Evolutionary conservation across 2,329 filamentous ascomycete genomes (phyloP).

Genomic region (Ilyonectria mors-panacis): DNA sequence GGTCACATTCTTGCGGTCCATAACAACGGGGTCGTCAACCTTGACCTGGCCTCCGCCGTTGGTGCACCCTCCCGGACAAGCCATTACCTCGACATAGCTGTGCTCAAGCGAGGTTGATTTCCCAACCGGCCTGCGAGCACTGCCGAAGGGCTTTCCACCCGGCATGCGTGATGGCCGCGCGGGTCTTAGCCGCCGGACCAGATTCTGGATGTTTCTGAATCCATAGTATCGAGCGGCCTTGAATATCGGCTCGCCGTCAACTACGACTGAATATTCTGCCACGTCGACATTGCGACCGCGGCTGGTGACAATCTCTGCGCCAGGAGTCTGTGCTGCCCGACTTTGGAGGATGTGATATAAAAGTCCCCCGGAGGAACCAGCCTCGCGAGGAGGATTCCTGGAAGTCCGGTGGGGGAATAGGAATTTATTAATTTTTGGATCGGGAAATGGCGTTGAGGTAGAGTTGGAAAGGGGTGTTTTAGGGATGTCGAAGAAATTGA

Average conservation of each 20-base stretch:
- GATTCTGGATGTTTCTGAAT: slow-evolving; percentile 98
- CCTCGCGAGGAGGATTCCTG: slow-evolving; percentile 64
- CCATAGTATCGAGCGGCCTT: slow-evolving; percentile 94
- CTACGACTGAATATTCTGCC: slow-evolving; percentile 82
- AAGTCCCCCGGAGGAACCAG: slow-evolving; percentile 91
- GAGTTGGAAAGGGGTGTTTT: slow-evolving; percentile 63
- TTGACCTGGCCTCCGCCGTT: slow-evolving; percentile 98
- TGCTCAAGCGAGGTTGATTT: slow-evolving; percentile 74
- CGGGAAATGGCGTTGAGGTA: slow-evolving; percentile 76
- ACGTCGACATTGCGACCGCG: slow-evolving; percentile 93
- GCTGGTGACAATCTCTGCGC: slow-evolving; percentile 78
- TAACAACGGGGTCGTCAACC: slow-evolving; percentile 80
- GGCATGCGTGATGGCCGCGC: slow-evolving; percentile 83
- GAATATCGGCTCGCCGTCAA: slow-evolving; percentile 73
- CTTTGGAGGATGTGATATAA: slow-evolving; percentile 86
- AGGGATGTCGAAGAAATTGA: slow-evolving; percentile 83
- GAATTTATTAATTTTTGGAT: slow-evolving; percentile 78
- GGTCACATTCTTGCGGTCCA: slow-evolving; percentile 62
- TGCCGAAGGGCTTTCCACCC: slow-evolving; percentile 75
- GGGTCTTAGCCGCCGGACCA: slow-evolving; percentile 93
- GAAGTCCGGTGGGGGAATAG: slow-evolving; percentile 74
- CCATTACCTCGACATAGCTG: slow-evolving; percentile 98
- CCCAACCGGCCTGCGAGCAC: slow-evolving; percentile 66
- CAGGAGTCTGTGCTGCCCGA: slow-evolving; percentile 78
- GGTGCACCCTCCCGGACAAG: slow-evolving; percentile 97